Conservation (phyloP, 345 rosid genomes). For the Mallotus nudiflorus region DNA sequence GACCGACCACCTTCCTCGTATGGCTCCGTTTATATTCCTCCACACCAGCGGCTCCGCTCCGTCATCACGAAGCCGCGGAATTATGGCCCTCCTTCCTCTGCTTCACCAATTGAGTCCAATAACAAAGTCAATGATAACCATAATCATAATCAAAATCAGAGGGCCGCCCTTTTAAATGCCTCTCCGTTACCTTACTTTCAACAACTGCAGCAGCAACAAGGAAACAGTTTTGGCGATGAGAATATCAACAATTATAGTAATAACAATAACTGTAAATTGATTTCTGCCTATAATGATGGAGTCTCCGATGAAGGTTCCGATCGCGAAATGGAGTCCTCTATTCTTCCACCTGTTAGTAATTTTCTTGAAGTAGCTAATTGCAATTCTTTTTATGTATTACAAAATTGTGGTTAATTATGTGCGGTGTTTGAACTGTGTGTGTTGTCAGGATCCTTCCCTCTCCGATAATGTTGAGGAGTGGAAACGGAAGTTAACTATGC, state of each 20-base stretch:
- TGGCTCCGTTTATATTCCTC: slow-evolving; percentile 77
- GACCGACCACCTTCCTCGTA: slow-evolving; percentile 66
- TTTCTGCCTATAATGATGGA: slow-evolving; percentile 33
- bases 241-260: background rate
- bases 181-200: slow-evolving; percentile 25
- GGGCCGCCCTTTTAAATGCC: slow-evolving; percentile 11
- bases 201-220: slow-evolving; percentile 14
- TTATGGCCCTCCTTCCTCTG: slow-evolving; percentile 31
- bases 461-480: slow-evolving; percentile 59
- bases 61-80: slow-evolving; percentile 32
- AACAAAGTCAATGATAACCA: slow-evolving; percentile 29
- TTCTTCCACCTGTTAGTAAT: slow-evolving; percentile 35
- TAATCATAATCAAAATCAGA: slow-evolving; percentile 18
- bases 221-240: background rate
- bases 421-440: no score
- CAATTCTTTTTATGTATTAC: no score
- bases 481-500: slow-evolving; percentile 59
- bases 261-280: no score
- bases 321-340: slow-evolving; percentile 29
- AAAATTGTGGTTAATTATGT: no score
- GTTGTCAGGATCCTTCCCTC: slow-evolving; percentile 41
- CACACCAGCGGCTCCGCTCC: slow-evolving; percentile 72
- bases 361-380: no score
- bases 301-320: slow-evolving; percentile 45
- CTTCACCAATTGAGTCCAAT: slow-evolving; percentile 24